phyloP scores from a whole-genome alignment of 306 rosid genomes.

The Coriaria nepalensis region DNA sequence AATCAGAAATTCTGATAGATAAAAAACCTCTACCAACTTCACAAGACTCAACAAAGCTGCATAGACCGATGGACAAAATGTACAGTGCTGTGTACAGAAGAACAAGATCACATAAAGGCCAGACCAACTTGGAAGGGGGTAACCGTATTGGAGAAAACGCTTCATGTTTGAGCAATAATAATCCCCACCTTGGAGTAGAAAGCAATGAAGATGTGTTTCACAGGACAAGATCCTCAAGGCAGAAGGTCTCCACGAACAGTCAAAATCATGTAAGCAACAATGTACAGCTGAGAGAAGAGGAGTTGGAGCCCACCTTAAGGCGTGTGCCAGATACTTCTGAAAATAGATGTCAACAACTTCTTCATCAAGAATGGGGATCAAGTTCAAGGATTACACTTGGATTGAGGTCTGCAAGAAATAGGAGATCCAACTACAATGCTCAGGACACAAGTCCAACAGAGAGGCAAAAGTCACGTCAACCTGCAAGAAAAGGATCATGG shows the following conservation, averaged over 20 bases:
- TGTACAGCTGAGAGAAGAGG: constrained; percentile 32
- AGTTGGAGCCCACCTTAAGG: constrained; percentile 28
- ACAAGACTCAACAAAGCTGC: constrained; percentile 32
- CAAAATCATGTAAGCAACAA: constrained; percentile 25
- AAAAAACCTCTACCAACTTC: constrained; percentile 17
- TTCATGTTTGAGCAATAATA: constrained; percentile 38
- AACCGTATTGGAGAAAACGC: constrained; percentile 42
- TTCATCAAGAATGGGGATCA: constrained; percentile 51
- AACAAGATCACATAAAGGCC: constrained; percentile 47
- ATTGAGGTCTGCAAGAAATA: constrained; percentile 72
- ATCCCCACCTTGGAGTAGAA: constrained; percentile 29
- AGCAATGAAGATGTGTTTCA: constrained; percentile 28
- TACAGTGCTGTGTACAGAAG: constrained; percentile 70
- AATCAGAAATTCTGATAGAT: constrained; percentile 25
- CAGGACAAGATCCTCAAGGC: constrained; percentile 34
- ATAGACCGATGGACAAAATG: constrained; percentile 43
- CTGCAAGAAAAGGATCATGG: constrained; percentile 61
- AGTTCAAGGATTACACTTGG: constrained; percentile 67
- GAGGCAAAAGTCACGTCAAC: constrained; percentile 40
- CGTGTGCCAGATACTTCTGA: constrained; percentile 28
- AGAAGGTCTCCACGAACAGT: constrained; percentile 29
- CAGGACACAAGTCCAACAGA: constrained; percentile 46
- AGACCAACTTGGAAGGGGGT: constrained; percentile 29
- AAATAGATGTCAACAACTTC: constrained; percentile 33
- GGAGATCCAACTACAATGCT: constrained; percentile 42